Percentiles rank a stretch among this genome's conserved stretches.
Evolutionary conservation across 2,329 filamentous ascomycete species (phyloP).

Genomic region (Capronia americana): DNA sequence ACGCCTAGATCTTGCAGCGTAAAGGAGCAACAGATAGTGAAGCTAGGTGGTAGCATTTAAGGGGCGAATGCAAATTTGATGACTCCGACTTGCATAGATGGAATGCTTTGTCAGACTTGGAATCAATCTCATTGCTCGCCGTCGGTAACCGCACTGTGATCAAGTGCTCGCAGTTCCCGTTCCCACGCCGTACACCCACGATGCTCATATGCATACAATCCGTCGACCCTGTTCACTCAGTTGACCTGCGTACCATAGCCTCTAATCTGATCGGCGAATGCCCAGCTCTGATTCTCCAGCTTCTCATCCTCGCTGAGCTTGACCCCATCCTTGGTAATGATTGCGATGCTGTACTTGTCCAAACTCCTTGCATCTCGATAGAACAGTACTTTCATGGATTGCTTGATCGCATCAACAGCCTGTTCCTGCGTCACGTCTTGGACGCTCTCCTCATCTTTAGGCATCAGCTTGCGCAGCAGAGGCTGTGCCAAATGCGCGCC

Average conservation of each 20-base stretch:
- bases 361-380: slow-evolving; percentile 94
- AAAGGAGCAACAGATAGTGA: not conserved
- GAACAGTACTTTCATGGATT: slow-evolving; percentile 98
- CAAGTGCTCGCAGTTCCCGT: slow-evolving; percentile 3
- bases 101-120: slow-evolving; percentile 2
- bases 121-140: slow-evolving; percentile 7
- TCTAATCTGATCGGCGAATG: slow-evolving; percentile 91
- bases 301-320: slow-evolving; percentile 83
- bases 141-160: slow-evolving; percentile 12
- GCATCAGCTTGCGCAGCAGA: slow-evolving; percentile 81
- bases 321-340: slow-evolving; percentile 84
- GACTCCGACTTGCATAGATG: slow-evolving; percentile 1
- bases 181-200: slow-evolving; percentile 13
- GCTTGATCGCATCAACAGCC: slow-evolving; percentile 80
- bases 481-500: slow-evolving; percentile 92
- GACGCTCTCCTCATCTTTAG: slow-evolving; percentile 75
- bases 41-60: not conserved
- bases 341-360: slow-evolving; percentile 88
- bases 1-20: not conserved
- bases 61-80: not conserved
- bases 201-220: slow-evolving; percentile 15
- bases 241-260: slow-evolving; percentile 87
- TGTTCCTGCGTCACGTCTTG: slow-evolving; percentile 74
- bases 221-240: slow-evolving; percentile 40
- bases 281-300: slow-evolving; percentile 96